phyloP scores from a whole-genome alignment of 169 alveolate species.

The Plasmodium yoelii region DNA sequence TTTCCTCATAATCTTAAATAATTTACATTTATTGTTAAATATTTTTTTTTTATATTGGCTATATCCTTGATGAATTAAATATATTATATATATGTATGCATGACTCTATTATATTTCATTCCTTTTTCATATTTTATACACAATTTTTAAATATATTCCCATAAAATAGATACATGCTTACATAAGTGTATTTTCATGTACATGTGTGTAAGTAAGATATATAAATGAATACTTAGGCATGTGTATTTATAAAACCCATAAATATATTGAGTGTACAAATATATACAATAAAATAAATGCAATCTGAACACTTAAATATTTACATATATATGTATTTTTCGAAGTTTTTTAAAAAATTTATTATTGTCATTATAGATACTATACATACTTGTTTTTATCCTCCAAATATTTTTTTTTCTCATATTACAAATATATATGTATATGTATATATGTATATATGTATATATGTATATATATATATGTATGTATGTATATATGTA shows the following conservation, averaged over 20 bases:
- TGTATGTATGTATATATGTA: too few species aligned
- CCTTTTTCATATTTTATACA: neutral
- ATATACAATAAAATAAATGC: neutral
- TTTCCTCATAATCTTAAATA: neutral
- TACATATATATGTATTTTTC: neutral
- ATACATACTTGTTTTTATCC: too few species aligned
- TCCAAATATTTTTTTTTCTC: too few species aligned
- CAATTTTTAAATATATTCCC: neutral
- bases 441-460: too few species aligned
- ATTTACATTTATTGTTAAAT: neutral
- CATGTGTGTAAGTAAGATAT: neutral
- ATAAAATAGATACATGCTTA: neutral
- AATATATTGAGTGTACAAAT: neutral
- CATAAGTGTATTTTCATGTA: neutral
- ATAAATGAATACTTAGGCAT: neutral
- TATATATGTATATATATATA: too few species aligned
- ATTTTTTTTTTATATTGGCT: neutral
- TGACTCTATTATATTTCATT: neutral
- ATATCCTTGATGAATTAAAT: neutral
- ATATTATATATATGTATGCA: neutral
- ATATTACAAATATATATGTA: too few species aligned
- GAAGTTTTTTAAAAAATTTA: too few species aligned
- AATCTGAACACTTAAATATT: neutral
- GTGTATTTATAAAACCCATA: neutral
- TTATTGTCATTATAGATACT: too few species aligned